Evolutionary conservation across 202 grass and related monocot species (phyloP).

Genomic region (Digitaria exilis): DNA sequence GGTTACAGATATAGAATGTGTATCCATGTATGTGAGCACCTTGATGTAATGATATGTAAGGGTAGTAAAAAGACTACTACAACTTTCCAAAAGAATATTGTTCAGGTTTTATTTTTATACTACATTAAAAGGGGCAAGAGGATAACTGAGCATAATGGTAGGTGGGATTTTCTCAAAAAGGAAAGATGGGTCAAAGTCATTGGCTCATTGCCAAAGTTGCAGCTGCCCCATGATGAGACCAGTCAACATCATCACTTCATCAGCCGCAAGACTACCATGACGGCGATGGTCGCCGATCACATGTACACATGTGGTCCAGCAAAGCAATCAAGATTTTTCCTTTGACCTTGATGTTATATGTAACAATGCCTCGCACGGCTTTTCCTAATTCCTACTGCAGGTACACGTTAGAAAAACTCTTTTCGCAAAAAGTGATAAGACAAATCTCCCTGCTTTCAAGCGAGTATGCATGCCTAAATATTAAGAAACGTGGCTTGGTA

Average conservation of each 20-base stretch:
- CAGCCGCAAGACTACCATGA: constrained; percentile 5
- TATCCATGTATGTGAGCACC: too few relatives aligned
- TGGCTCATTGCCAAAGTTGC: background rate
- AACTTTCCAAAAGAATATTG: too few relatives aligned
- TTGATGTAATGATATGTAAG: too few relatives aligned
- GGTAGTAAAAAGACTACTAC: too few relatives aligned
- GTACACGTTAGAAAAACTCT: background rate
- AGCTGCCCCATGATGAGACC: background rate
- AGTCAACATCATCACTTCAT: background rate
- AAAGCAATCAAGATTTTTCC: constrained; percentile 11
- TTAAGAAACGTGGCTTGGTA: background rate
- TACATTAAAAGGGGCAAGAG: background rate
- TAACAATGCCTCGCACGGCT: background rate
- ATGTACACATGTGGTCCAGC: constrained; percentile 9
- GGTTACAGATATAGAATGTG: too few relatives aligned
- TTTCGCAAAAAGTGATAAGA: constrained; percentile 1
- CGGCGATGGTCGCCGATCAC: background rate
- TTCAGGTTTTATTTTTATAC: too few relatives aligned
- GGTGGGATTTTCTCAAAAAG: background rate
- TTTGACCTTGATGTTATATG: background rate
- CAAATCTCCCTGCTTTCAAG: background rate
- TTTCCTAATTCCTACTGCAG: background rate
- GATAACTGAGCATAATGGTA: background rate
- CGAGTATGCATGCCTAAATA: background rate
- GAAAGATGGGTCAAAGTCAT: background rate